Evolutionary conservation across 352 stramenopile genomes (phyloP), one percentile per base, ranked within the genome.

Genomic region (Phytopythium montanum): DNA sequence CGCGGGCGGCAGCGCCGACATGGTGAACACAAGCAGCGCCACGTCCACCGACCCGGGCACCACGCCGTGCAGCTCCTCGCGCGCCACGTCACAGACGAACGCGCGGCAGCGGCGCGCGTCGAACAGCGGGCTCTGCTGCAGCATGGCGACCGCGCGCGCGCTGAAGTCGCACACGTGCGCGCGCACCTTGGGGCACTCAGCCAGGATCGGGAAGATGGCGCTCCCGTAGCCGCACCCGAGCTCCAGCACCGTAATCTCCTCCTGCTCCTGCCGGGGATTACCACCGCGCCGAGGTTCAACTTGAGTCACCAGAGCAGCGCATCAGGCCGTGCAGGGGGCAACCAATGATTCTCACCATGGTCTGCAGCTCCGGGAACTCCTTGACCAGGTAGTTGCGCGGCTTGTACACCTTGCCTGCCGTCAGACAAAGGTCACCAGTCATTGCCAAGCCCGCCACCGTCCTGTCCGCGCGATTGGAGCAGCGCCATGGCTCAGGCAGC

Each of bases 151-250:
- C 25, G 82, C 80, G 56, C 85, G 75, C n/a, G 85, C 70, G 56
- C 87, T 95, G 38, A 94, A 93, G 67, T 96, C 87, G 45, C 82
- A 88, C 13, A 87, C 80, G 59, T 94, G 70, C 16, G 88, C 84
- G 58, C 73, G 67, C 26, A 94, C 65, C 39, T 87, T 79, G 25
- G 81, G 69, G 51, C 73, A 83, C 62, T 83, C 70, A 25, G 69
- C 70, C 13, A 96, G 61, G 64, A 95, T 92, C 5, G 88, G 86
- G 61, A 96, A 85, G 55, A 93, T 91, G 51, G 84, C 83, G 59
- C 88, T 96, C 42, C 88, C 88, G 64, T 94, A 95, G 49, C 88
- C 86, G 64, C 88, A 95, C 29, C 88, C 86, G 14, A 95, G 72
- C 61, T 96, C 86, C 33, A 96, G 65, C 1, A 96, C 67, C 18